These are phyloP conservation scores for Leccinum sublutescens DNA, from an alignment of 768 basidiomycete genomes.

Conservation along the genomic window DNA sequence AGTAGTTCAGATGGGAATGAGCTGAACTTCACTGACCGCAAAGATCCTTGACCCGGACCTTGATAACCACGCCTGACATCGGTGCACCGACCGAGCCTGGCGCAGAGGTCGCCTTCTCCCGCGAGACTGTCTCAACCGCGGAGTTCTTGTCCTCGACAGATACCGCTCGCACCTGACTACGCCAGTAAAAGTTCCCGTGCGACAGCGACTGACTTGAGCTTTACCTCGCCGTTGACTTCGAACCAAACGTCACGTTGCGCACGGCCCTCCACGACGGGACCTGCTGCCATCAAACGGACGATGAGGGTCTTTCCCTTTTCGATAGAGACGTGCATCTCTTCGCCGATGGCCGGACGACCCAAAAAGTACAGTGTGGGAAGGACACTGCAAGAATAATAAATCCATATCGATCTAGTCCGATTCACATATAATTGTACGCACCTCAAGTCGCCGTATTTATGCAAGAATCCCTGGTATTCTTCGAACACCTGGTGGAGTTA, in stretches of 20 bases:
- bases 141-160: slow-evolving; percentile 96
- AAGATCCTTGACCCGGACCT: slow-evolving; percentile 95
- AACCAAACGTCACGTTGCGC: slow-evolving; percentile 98
- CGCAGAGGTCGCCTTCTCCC: slow-evolving; percentile 91
- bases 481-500: slow-evolving; percentile 76
- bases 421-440: slow-evolving; percentile 33
- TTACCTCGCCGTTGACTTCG: slow-evolving; percentile 94
- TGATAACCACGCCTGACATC: slow-evolving; percentile 97
- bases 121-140: slow-evolving; percentile 89
- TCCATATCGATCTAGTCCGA: slow-evolving; percentile 11
- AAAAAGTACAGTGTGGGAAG: slow-evolving; percentile 98
- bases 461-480: slow-evolving; percentile 92
- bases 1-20: slow-evolving; percentile 20
- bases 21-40: slow-evolving; percentile 57
- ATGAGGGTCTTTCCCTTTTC: slow-evolving; percentile 97
- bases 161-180: slow-evolving; percentile 81
- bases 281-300: slow-evolving; percentile 92
- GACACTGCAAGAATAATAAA: slow-evolving; percentile 53
- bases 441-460: slow-evolving; percentile 96
- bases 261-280: slow-evolving; percentile 87
- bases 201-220: slow-evolving; percentile 14
- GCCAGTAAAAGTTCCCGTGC: slow-evolving; percentile 16
- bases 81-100: slow-evolving; percentile 97
- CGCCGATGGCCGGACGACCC: slow-evolving; percentile 84
- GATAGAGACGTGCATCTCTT: slow-evolving; percentile 96